These are phyloP conservation scores for Hypoxylon sp. DNA, from an alignment of 2,329 filamentous ascomycete species.

Conservation along the genomic window DNA sequence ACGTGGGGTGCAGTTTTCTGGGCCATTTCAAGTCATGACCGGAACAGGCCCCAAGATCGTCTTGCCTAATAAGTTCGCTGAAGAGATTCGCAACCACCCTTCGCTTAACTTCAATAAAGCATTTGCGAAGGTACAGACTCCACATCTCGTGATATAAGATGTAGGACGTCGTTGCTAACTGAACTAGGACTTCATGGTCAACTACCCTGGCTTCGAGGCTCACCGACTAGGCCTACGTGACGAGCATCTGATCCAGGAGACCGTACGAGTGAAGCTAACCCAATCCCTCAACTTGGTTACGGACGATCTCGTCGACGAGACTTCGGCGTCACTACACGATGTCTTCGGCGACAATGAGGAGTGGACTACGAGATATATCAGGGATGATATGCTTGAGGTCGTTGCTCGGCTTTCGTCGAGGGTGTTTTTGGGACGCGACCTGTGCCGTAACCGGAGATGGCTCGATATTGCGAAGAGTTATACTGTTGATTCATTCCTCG, in stretches of 20 bases:
- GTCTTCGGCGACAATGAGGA: conserved; percentile 55
- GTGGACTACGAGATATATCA: conserved; percentile 59
- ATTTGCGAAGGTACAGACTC: conserved; percentile 54
- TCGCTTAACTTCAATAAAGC: conserved; percentile 54
- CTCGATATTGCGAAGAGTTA: conserved; percentile 61
- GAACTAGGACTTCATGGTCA: conserved; percentile 54
- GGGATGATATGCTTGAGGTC: conserved; percentile 58
- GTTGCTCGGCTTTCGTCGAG: conserved; percentile 66
- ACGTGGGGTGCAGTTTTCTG: conserved; percentile 48
- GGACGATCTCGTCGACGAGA: conserved; percentile 56
- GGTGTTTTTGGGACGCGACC: conserved; percentile 62
- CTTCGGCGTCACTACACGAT: conserved; percentile 52
- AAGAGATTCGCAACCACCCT: conserved; percentile 57
- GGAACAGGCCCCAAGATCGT: conserved; percentile 55
- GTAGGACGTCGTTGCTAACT: conserved; percentile 13
- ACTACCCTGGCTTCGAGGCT: conserved; percentile 55
- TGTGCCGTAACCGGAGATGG: conserved; percentile 65
- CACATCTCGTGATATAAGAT: conserved; percentile 10
- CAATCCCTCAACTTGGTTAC: conserved; percentile 56
- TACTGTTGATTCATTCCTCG: conserved; percentile 58
- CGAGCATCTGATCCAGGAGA: conserved; percentile 52
- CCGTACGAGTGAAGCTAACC: conserved; percentile 54
- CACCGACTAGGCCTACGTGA: conserved; percentile 47
- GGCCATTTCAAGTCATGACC: conserved; percentile 54
- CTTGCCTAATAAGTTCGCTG: conserved; percentile 53